These are phyloP conservation scores for Erucastrum elatum DNA, from an alignment of 345 rosid genomes.

Conservation along the genomic window DNA sequence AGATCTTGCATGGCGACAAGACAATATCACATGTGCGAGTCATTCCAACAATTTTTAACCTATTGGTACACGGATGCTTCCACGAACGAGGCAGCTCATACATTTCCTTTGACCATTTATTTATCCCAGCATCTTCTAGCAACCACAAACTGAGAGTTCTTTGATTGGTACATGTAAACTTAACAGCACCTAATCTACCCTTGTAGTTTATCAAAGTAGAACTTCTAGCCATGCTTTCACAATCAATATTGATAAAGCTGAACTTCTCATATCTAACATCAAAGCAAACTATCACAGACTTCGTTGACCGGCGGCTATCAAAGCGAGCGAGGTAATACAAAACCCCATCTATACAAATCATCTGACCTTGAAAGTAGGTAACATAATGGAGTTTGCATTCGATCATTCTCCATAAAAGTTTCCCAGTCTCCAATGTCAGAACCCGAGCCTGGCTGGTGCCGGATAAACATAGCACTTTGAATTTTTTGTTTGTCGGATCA, in stretches of 20 bases:
- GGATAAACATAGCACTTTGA: neutral
- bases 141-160: neutral
- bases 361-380: neutral
- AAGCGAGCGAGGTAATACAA: neutral
- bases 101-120: neutral
- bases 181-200: neutral
- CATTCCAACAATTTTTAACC: too few species aligned
- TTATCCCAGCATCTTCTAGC: neutral
- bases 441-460: neutral
- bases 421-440: neutral
- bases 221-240: neutral
- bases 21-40: too few species aligned
- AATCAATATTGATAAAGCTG: too few species aligned
- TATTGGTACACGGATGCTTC: too few species aligned
- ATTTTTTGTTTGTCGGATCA: neutral
- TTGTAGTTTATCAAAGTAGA: neutral
- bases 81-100: too few species aligned
- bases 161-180: neutral
- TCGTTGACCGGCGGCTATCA: too few species aligned
- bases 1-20: too few species aligned
- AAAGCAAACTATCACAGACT: neutral
- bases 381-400: neutral
- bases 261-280: neutral
- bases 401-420: neutral
- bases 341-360: neutral